Percentiles rank a stretch among this genome's conserved stretches.
phyloP scores from a whole-genome alignment of 352 stramenopile species.

The Globisporangium carolinianum region DNA sequence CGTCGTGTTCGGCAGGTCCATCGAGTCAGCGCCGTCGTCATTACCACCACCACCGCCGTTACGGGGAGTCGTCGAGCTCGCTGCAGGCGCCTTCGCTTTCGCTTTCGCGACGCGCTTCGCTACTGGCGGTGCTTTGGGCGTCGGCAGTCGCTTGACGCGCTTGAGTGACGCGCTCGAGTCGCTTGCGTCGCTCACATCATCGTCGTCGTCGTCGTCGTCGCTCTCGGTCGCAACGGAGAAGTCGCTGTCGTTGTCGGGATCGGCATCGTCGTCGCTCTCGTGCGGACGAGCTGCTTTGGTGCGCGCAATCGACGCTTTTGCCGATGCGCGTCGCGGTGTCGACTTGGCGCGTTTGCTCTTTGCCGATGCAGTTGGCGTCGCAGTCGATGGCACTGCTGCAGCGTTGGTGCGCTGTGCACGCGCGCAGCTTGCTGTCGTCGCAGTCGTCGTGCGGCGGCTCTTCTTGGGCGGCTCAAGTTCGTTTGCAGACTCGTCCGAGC shows the following conservation, averaged over 20 bases:
- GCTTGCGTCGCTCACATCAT: slow-evolving; percentile 14
- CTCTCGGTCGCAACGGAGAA: slow-evolving; percentile 22
- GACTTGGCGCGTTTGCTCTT: slow-evolving; percentile 7
- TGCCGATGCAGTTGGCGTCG: slow-evolving; percentile 13
- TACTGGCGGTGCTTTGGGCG: slow-evolving; percentile 4
- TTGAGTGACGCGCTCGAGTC: slow-evolving; percentile 27
- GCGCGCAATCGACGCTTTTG: neutral
- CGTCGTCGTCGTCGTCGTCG: slow-evolving; percentile 23
- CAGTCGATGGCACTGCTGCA: neutral
- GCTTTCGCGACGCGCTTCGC: slow-evolving; percentile 5
- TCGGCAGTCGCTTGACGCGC: slow-evolving; percentile 13
- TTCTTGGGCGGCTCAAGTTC: slow-evolving; percentile 4
- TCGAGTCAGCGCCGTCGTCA: slow-evolving; percentile 27
- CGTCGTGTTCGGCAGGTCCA: slow-evolving; percentile 18
- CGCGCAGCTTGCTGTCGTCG: neutral
- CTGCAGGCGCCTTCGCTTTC: slow-evolving; percentile 5
- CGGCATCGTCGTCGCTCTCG: slow-evolving; percentile 17
- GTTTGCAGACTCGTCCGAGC: neutral
- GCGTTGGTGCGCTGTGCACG: neutral
- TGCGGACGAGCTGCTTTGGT: neutral
- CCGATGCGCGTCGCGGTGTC: neutral
- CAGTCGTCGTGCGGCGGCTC: neutral
- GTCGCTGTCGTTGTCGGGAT: slow-evolving; percentile 31
- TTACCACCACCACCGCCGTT: slow-evolving; percentile 3
- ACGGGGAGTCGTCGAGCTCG: neutral